These are phyloP conservation scores for Phylloporus sp. DNA, from an alignment of 768 basidiomycete species.

Conservation along the genomic window DNA sequence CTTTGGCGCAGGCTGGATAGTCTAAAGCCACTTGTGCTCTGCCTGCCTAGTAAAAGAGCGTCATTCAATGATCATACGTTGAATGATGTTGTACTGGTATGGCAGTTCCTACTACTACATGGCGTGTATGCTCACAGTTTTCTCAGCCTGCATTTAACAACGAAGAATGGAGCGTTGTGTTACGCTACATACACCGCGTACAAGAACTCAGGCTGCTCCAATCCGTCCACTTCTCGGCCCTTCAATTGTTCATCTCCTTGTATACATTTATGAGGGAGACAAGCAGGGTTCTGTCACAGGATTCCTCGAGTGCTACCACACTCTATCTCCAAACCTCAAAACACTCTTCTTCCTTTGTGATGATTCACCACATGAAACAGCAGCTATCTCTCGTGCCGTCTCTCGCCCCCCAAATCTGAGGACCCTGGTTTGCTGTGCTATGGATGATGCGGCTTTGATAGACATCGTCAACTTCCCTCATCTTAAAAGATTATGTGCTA, in stretches of 20 bases:
- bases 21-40: conserved; percentile 5
- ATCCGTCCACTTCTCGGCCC: neutral
- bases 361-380: neutral
- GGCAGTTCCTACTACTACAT: neutral
- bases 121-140: neutral
- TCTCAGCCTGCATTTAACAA: neutral
- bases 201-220: neutral
- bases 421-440: neutral
- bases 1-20: conserved; percentile 11
- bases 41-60: neutral
- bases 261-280: neutral
- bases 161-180: neutral
- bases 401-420: neutral
- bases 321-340: neutral
- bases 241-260: neutral
- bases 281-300: neutral
- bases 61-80: neutral
- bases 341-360: neutral
- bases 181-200: neutral
- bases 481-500: neutral
- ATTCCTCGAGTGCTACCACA: neutral
- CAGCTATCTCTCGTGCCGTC: neutral
- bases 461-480: neutral
- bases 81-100: neutral
- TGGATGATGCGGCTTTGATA: neutral